phyloP scores from a whole-genome alignment of 1,284 basidiomycete genomes.

The Spongispora temasekensis region DNA sequence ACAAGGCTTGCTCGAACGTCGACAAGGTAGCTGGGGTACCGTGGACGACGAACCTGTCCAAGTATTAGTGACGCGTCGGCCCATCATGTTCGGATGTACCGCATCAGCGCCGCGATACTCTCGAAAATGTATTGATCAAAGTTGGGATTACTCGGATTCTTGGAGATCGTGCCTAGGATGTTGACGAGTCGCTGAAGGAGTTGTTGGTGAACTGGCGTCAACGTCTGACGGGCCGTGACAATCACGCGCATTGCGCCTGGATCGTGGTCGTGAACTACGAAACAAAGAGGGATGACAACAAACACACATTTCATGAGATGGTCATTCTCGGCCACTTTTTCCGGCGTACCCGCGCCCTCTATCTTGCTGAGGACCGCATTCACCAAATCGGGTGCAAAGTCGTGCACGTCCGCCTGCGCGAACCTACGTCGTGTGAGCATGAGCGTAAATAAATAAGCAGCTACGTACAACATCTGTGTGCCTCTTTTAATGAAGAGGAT shows the following conservation, averaged over 20 bases:
- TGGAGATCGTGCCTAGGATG: conserved; percentile 86
- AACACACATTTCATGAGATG: conserved; percentile 94
- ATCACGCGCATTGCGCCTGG: conserved; percentile 92
- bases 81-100: conserved; percentile 44
- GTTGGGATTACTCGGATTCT: conserved; percentile 96
- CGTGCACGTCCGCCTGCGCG: conserved; percentile 82
- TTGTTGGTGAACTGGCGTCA: conserved; percentile 70
- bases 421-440: conserved; percentile 56
- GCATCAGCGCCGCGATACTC: conserved; percentile 88
- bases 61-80: neutral
- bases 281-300: neutral
- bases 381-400: conserved; percentile 77
- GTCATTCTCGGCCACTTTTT: conserved; percentile 97
- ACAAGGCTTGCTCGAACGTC: conserved; percentile 81
- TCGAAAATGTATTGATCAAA: conserved; percentile 99
- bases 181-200: conserved; percentile 75
- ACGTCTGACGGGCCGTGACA: conserved; percentile 80
- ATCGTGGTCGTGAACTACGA: conserved; percentile 7
- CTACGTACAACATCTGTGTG: conserved; percentile 63
- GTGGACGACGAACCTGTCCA: conserved; percentile 74
- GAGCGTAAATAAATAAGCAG: neutral
- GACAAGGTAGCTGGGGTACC: conserved; percentile 67
- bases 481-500: conserved; percentile 87
- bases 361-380: conserved; percentile 82
- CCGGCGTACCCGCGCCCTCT: conserved; percentile 80